A percentile compares a stretch with the other conserved stretches of the same genome.
Evolutionary conservation across 805 yeast genomes (phyloP).

Genomic region (Lipomyces orientalis): DNA sequence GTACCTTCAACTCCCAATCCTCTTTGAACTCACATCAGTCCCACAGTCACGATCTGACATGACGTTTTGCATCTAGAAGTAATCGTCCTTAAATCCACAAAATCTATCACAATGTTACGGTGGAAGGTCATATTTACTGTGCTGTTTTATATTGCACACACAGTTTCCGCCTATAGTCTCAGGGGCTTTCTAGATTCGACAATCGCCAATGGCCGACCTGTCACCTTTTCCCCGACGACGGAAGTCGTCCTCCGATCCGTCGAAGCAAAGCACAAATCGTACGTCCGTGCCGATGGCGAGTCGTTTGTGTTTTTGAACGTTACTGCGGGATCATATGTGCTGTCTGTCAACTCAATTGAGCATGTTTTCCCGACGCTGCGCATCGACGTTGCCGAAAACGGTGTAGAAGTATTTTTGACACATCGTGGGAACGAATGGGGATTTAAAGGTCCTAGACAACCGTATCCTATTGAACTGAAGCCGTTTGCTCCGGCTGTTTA

Average conservation of each 20-base stretch:
- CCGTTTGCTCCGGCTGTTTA: conserved; percentile 42
- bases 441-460: conserved; percentile 43
- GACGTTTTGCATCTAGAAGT: background rate
- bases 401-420: conserved; percentile 40
- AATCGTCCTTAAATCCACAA: background rate
- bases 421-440: conserved; percentile 42
- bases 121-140: background rate
- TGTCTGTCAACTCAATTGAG: conserved; percentile 38
- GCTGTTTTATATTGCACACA: background rate
- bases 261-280: conserved; percentile 10
- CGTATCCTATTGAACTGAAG: conserved; percentile 43
- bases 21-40: background rate
- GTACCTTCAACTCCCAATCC: background rate
- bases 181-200: conserved; percentile 26
- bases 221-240: conserved; percentile 19
- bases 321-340: conserved; percentile 40
- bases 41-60: background rate
- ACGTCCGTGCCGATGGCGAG: conserved; percentile 17
- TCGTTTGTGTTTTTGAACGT: conserved; percentile 41
- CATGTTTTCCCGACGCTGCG: conserved; percentile 31
- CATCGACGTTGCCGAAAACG: conserved; percentile 38
- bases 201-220: background rate
- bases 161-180: conserved; percentile 22
- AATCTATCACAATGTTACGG: background rate
- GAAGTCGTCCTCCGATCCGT: conserved; percentile 20